Evolutionary conservation across 1,284 basidiomycete species (phyloP), one percentile per base, ranked within the genome.

Genomic region (Meripilus lineatus): DNA sequence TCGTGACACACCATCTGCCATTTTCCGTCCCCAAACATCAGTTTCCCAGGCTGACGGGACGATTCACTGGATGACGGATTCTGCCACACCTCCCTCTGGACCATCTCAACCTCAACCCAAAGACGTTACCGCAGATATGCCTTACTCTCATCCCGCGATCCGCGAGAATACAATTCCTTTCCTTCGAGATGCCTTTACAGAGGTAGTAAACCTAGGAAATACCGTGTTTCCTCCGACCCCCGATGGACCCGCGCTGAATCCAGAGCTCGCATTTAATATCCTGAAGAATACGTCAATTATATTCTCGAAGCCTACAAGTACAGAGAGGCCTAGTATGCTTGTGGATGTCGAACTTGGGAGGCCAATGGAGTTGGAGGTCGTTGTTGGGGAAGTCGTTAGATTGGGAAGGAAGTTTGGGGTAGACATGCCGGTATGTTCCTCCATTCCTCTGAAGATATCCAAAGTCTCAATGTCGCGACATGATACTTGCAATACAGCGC

Each of bases 331-430:
- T 4, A 82, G 79, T 53, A 83, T 82, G 76, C 62, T 84, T 22
- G 65, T 83, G 8, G 81, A 84, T 57, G 65, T 68, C 17, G 68
- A 74, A 52, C 67, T 62, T 17, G 72, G 69, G 2, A 65, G 65
- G 43, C 79, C 83, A 23, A 74, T 84, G 47, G 82, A 85, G 61
- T 71, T 84, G 1, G 81, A 84, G 55, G 78, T 72, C 14, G 77
- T 84, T 42, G 50, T 83, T 8, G 81, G 82, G 0, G 75, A 81
- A 51, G 71, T 82, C 0, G 75, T 83, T 13, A 59, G 77, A 26
- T 67, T 77, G 62, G 82, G 74, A 0, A 64, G 65, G 46, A 61
- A 66, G 44, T 60, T 63, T 32, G 64, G 65, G 4, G 69, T 84
- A 3, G 57, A 66, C 5, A 60, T 79, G 30, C 81, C 79, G 25